Conservation (phyloP, 2,329 filamentous ascomycete species). For the Exophiala sideris region DNA sequence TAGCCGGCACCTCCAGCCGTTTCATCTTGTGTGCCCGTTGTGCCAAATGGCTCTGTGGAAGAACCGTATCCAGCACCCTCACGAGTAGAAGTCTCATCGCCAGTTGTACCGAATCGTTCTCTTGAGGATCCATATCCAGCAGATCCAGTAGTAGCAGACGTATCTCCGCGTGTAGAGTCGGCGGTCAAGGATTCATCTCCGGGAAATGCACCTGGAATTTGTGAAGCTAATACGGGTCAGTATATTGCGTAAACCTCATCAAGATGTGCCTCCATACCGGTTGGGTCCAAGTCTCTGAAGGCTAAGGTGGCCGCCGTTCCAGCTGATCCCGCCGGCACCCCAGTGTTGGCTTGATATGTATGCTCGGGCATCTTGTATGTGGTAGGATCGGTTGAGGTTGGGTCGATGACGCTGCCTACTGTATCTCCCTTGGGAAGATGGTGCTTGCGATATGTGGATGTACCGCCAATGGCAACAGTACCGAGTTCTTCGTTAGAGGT, state of each 20-base stretch:
- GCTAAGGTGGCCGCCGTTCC: conserved; percentile 14
- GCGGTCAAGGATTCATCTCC: conserved; percentile 8
- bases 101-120: background rate
- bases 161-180: conserved; percentile 3
- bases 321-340: conserved; percentile 16
- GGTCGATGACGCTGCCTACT: conserved; percentile 20
- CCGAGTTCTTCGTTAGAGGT: conserved; percentile 5
- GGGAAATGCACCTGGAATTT: conserved; percentile 22
- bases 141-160: background rate
- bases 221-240: conserved; percentile 12
- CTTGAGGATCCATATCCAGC: background rate
- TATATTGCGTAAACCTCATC: background rate
- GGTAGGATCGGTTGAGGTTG: conserved; percentile 21
- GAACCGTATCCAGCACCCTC: background rate
- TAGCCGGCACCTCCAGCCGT: background rate
- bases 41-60: too few species aligned
- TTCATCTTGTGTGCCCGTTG: background rate
- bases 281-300: conserved; percentile 17
- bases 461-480: conserved; percentile 22
- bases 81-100: background rate
- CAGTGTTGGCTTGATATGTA: conserved; percentile 13
- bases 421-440: conserved; percentile 21
- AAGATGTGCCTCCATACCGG: conserved; percentile 10
- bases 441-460: conserved; percentile 24
- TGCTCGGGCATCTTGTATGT: conserved; percentile 26